phyloP scores from a whole-genome alignment of 805 yeast species.

The Tetrapisispora fleetii region DNA sequence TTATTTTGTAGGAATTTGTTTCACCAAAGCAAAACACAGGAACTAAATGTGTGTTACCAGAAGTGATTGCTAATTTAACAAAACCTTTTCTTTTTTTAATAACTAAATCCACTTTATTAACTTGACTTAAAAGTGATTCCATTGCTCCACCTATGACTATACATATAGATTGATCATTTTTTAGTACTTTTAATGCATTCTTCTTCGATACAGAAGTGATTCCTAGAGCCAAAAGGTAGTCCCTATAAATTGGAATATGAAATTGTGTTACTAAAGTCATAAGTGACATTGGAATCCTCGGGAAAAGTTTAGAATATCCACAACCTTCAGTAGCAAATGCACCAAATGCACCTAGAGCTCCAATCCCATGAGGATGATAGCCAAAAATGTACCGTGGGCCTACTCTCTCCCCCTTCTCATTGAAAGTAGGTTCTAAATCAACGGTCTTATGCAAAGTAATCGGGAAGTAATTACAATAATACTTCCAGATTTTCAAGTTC shows the following conservation, averaged over 20 bases:
- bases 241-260: conserved; percentile 74
- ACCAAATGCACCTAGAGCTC: conserved; percentile 84
- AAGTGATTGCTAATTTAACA: conserved; percentile 71
- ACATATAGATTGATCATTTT: conserved; percentile 63
- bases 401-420: conserved; percentile 26
- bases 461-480: conserved; percentile 75
- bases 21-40: conserved; percentile 93
- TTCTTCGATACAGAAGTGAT: conserved; percentile 71
- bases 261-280: conserved; percentile 80
- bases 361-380: conserved; percentile 94
- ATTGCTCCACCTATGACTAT: conserved; percentile 96
- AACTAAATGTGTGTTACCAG: conserved; percentile 69
- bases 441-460: conserved; percentile 56
- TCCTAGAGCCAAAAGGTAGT: conserved; percentile 72
- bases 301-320: conserved; percentile 55
- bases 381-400: conserved; percentile 84
- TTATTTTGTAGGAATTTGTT: conserved; percentile 48
- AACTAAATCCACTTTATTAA: conserved; percentile 50
- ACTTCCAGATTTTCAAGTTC: conserved; percentile 50
- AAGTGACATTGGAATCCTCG: conserved; percentile 73
- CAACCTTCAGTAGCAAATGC: conserved; percentile 77
- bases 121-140: conserved; percentile 63
- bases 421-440: conserved; percentile 64
- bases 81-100: conserved; percentile 78
- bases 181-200: conserved; percentile 57